Conservation (phyloP, 306 rosid genomes). For the Gynostemma pentaphyllum region DNA sequence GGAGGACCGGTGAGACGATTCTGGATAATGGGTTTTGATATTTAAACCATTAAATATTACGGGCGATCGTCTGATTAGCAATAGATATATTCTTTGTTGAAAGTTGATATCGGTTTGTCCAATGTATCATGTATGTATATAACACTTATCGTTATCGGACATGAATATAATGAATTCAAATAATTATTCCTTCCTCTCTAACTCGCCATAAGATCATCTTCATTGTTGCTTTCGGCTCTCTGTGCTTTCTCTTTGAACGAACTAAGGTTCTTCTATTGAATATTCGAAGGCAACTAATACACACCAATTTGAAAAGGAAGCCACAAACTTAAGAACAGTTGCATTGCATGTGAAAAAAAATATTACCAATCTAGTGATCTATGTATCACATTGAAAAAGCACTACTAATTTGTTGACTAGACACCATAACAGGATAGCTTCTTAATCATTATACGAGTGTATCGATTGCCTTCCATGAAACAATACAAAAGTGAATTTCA, state of each 20-base stretch:
- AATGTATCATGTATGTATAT: neutral
- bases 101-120: neutral
- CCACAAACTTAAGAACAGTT: neutral
- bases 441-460: neutral
- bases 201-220: too few species aligned
- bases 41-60: neutral
- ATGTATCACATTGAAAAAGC: neutral
- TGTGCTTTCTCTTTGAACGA: constrained; percentile 1
- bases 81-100: neutral
- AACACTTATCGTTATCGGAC: too few species aligned
- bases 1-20: neutral
- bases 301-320: neutral
- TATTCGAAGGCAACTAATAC: neutral
- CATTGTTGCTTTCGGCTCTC: too few species aligned
- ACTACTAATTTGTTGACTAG: neutral
- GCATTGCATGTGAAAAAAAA: neutral
- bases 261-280: neutral
- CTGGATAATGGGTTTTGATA: neutral
- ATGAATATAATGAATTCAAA: too few species aligned
- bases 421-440: neutral
- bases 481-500: neutral
- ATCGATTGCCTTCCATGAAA: neutral
- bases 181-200: too few species aligned
- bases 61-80: neutral
- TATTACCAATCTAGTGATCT: neutral